These are phyloP conservation scores for Aureobasidium musti DNA, from an alignment of 2,329 filamentous ascomycete species.

Conservation along the genomic window DNA sequence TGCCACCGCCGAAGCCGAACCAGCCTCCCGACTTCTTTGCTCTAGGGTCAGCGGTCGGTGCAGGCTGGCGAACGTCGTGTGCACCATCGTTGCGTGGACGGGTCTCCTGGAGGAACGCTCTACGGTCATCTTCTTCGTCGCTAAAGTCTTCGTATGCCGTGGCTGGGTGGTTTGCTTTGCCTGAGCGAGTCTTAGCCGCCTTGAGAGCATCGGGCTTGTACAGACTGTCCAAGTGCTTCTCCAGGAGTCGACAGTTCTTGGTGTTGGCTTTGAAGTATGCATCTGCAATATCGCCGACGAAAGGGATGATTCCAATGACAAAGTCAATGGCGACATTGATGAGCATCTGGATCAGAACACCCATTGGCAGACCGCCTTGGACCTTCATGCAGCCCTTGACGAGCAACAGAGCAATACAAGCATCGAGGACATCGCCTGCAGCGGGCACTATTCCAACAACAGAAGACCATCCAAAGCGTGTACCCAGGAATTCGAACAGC, in stretches of 20 bases:
- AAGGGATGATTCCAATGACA: slow-evolving; percentile 69
- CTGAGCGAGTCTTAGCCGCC: slow-evolving; percentile 39
- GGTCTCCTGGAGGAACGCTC: slow-evolving; percentile 28
- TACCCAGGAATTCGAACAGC: slow-evolving; percentile 77
- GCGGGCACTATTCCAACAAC: slow-evolving; percentile 81
- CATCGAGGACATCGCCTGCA: slow-evolving; percentile 75
- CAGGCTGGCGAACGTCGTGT: slow-evolving; percentile 11
- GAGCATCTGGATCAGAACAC: slow-evolving; percentile 70
- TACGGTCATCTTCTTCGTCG: slow-evolving; percentile 41
- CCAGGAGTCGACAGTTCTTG: slow-evolving; percentile 70
- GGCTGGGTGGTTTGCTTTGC: slow-evolving; percentile 46
- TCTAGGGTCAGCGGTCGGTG: not conserved
- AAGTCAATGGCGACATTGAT: slow-evolving; percentile 78
- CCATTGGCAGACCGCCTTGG: slow-evolving; percentile 68
- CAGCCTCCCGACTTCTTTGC: slow-evolving; percentile 25
- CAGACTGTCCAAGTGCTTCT: slow-evolving; percentile 67
- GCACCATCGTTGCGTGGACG: slow-evolving; percentile 10
- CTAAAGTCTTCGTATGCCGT: slow-evolving; percentile 52
- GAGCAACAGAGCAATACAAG: slow-evolving; percentile 72
- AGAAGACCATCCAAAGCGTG: slow-evolving; percentile 86
- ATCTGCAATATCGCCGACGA: slow-evolving; percentile 74
- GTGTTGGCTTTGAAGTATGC: slow-evolving; percentile 74
- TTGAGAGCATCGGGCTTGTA: slow-evolving; percentile 53
- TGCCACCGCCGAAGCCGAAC: slow-evolving; percentile 25
- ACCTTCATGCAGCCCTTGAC: slow-evolving; percentile 70